Evolutionary conservation across 208 protist genomes (phyloP), one percentile per base, ranked within the genome.

Genomic region (Novymonas esmeraldas): DNA sequence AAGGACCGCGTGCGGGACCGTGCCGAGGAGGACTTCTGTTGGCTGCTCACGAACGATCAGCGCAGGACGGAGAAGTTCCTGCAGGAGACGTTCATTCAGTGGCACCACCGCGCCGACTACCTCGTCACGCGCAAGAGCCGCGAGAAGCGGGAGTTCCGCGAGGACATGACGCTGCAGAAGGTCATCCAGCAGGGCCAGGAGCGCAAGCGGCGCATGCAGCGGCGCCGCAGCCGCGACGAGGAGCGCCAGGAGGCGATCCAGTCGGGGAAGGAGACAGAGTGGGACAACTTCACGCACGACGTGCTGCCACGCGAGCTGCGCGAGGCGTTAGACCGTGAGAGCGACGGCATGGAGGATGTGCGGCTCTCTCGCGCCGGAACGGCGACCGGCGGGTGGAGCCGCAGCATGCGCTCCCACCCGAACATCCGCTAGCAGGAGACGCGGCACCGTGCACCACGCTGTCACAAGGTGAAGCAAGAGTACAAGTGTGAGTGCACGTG

Each of bases 281-380:
- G 84, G 84, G 90, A 95, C 52, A 92, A 85, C 61, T 91, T 92
- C 52, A 89, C 86, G 29, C 85, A 88, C 51, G 90, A 95, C 39
- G 90, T 95, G 39, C 78, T 95, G 20, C 90, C 90, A 49, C 81
- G 90, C 33, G 90, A 95, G 65, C 70, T 93, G 60, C 82, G 90
- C 20, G 90, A 95, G 74, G 82, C 83, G 51, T 67, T 95, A 5
- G 90, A 95, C 58, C 75, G 85, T 1, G 90, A 95, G 57, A 92
- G 86, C 64, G 90, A 95, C 57, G 90, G 90, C 31, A 95, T 95
- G 90, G 90, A 95, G 46, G 90, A 95, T 70, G 90, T 95, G 6
- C 84, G 90, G 2, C 58, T 93, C 22, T 83, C 86, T 13, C 83
- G 89, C 6, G 79, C 80, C 10, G 89, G 86, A 6, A 87, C 84